A percentile compares a stretch with the other conserved stretches of the same genome.
Conservation (phyloP, 2,329 filamentous ascomycete genomes). For the Fusarium domesticum region DNA sequence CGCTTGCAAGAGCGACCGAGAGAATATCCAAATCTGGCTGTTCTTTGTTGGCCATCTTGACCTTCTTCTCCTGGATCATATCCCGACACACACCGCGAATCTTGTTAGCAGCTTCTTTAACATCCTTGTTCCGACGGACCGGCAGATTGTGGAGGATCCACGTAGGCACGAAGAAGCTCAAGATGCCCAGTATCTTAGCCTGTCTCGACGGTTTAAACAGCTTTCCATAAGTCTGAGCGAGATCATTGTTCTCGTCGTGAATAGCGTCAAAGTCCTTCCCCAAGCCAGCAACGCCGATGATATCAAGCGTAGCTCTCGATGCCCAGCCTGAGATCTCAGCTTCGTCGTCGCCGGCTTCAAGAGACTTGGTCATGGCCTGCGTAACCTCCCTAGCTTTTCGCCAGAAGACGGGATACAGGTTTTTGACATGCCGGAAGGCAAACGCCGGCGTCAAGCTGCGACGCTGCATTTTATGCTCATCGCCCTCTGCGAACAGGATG, state of each 20-base stretch:
- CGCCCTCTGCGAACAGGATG: slow-evolving; percentile 80
- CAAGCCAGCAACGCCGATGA: slow-evolving; percentile 70
- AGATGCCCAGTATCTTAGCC: slow-evolving; percentile 54
- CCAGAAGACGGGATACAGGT: slow-evolving; percentile 85
- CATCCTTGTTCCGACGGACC: slow-evolving; percentile 64
- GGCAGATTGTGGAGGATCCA: slow-evolving; percentile 64
- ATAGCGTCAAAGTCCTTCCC: slow-evolving; percentile 69
- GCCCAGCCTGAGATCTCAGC: slow-evolving; percentile 62
- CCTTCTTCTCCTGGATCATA: slow-evolving; percentile 69
- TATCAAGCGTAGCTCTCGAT: slow-evolving; percentile 68
- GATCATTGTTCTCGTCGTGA: slow-evolving; percentile 54
- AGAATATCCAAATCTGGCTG: slow-evolving; percentile 68
- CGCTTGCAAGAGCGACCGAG: slow-evolving; percentile 73
- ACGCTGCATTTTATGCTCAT: slow-evolving; percentile 79
- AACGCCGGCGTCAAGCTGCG: slow-evolving; percentile 81
- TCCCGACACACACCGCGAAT: slow-evolving; percentile 66
- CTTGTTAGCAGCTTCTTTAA: slow-evolving; percentile 52
- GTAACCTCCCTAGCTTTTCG: slow-evolving; percentile 67
- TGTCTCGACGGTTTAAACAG: slow-evolving; percentile 53
- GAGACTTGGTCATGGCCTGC: slow-evolving; percentile 52
- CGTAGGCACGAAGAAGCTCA: slow-evolving; percentile 60
- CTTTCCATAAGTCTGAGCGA: slow-evolving; percentile 55
- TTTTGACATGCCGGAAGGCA: slow-evolving; percentile 79
- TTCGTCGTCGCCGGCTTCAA: slow-evolving; percentile 37
- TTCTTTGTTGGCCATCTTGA: slow-evolving; percentile 45